phyloP scores from a whole-genome alignment of 495 filamentous ascomycete species.

The Annulohypoxylon nitens region DNA sequence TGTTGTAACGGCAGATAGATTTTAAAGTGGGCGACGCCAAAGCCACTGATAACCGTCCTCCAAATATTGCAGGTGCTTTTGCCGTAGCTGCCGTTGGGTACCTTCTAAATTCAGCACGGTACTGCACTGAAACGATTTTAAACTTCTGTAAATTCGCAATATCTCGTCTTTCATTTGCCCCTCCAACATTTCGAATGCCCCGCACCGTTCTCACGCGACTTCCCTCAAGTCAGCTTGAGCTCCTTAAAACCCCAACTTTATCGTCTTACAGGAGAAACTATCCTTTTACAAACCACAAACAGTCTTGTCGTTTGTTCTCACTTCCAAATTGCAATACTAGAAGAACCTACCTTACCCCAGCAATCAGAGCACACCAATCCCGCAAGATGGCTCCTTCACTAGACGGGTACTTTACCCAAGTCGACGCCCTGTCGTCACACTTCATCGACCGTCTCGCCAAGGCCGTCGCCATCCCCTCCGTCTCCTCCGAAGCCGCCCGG shows the following conservation, averaged over 20 bases:
- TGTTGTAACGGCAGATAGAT: slow-evolving; percentile 9
- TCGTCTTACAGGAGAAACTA: slow-evolving; percentile 11
- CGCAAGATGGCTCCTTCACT: slow-evolving; percentile 86
- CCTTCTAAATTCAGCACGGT: slow-evolving; percentile 42
- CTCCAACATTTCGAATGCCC: slow-evolving; percentile 53
- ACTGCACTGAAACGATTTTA: slow-evolving; percentile 3
- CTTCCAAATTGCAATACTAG: slow-evolving; percentile 23
- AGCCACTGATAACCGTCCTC: slow-evolving; percentile 47
- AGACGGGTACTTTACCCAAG: slow-evolving; percentile 88
- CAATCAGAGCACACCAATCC: slow-evolving; percentile 64
- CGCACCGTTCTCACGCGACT: slow-evolving; percentile 55
- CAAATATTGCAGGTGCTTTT: slow-evolving; percentile 14
- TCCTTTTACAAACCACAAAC: slow-evolving; percentile 12
- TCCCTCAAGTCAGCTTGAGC: slow-evolving; percentile 44
- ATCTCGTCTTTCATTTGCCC: slow-evolving; percentile 40
- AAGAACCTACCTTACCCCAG: slow-evolving; percentile 61
- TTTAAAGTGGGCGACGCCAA: slow-evolving; percentile 23
- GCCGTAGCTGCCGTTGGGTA: slow-evolving; percentile 22
- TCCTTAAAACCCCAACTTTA: slow-evolving; percentile 26
- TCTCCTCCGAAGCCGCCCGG: slow-evolving; percentile 90
- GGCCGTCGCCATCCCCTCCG: slow-evolving; percentile 95
- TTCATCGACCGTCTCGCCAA: slow-evolving; percentile 94
- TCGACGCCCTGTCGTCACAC: slow-evolving; percentile 79
- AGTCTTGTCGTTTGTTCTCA: not conserved
- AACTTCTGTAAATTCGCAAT: slow-evolving; percentile 31